A percentile compares a stretch with the other conserved stretches of the same genome.
These are phyloP conservation scores for Lipomyces sp. DNA, from an alignment of 805 yeast species.

Conservation along the genomic window DNA sequence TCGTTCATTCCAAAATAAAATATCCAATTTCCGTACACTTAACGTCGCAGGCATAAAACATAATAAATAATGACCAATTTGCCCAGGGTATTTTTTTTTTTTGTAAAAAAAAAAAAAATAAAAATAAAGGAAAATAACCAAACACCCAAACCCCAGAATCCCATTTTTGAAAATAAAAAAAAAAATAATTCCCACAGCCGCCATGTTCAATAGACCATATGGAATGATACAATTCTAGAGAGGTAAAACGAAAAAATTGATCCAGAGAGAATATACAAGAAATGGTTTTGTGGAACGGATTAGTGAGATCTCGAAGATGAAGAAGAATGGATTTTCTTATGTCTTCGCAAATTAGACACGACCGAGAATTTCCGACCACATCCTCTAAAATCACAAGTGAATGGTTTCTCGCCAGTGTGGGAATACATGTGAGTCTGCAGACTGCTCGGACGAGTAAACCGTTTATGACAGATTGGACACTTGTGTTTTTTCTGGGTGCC, in stretches of 20 bases:
- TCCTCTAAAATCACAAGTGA: slow-evolving; percentile 61
- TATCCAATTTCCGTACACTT: no score
- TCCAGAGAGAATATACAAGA: neutral
- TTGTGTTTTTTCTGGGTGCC: slow-evolving; percentile 42
- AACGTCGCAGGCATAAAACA: neutral
- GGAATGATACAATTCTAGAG: slow-evolving; percentile 4
- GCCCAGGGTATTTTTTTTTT: neutral
- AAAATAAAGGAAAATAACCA: neutral
- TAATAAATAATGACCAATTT: neutral
- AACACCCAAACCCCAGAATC: slow-evolving; percentile 8
- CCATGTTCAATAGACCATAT: neutral
- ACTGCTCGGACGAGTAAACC: slow-evolving; percentile 82
- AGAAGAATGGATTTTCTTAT: slow-evolving; percentile 62
- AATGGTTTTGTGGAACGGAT: neutral
- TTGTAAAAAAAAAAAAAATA: neutral
- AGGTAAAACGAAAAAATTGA: neutral
- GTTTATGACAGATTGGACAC: slow-evolving; percentile 64
- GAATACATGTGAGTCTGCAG: slow-evolving; percentile 78
- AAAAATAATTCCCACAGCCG: no score
- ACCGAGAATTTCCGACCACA: slow-evolving; percentile 77
- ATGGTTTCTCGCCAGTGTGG: slow-evolving; percentile 80
- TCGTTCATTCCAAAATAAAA: no score
- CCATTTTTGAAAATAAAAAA: neutral
- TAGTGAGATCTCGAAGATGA: slow-evolving; percentile 5
- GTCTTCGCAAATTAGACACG: slow-evolving; percentile 79